Percentiles rank a stretch among this genome's conserved stretches.
Conservation (phyloP, 257 asterid genomes). For the Scutellaria galericulata region DNA sequence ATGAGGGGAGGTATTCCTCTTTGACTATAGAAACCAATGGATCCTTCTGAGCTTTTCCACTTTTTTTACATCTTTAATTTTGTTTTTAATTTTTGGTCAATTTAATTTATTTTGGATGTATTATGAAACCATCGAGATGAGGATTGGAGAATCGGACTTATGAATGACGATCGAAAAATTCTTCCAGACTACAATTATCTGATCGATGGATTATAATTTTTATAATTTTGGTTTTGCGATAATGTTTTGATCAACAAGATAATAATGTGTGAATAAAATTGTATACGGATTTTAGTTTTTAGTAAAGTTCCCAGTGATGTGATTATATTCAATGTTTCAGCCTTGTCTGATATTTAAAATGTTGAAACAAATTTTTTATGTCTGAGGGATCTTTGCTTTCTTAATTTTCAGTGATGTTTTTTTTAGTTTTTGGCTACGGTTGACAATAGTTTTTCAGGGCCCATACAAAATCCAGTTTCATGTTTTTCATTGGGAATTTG, state of each 20-base stretch:
- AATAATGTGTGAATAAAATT: background rate
- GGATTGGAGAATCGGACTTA: conserved; percentile 46
- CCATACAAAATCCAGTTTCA: too few relatives aligned
- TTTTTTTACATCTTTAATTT: background rate
- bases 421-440: too few relatives aligned
- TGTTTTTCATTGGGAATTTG: too few relatives aligned
- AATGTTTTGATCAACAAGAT: too few relatives aligned
- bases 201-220: conserved; percentile 53
- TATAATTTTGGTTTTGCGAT: background rate
- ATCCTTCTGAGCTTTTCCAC: conserved; percentile 79
- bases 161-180: conserved; percentile 54
- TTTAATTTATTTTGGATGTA: background rate
- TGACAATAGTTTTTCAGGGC: too few relatives aligned
- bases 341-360: conserved; percentile 40
- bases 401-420: too few relatives aligned
- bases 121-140: conserved; percentile 48
- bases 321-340: conserved; percentile 37
- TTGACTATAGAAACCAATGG: conserved; percentile 87
- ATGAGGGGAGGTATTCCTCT: conserved; percentile 51
- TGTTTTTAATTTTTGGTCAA: too few relatives aligned
- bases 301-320: conserved; percentile 31
- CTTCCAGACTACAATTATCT: conserved; percentile 88
- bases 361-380: conserved; percentile 25
- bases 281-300: background rate
- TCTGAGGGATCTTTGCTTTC: conserved; percentile 37